Base-by-base conservation (phyloP, 805 yeast genomes). In the Barnettozyma wickerhamii region DNA sequence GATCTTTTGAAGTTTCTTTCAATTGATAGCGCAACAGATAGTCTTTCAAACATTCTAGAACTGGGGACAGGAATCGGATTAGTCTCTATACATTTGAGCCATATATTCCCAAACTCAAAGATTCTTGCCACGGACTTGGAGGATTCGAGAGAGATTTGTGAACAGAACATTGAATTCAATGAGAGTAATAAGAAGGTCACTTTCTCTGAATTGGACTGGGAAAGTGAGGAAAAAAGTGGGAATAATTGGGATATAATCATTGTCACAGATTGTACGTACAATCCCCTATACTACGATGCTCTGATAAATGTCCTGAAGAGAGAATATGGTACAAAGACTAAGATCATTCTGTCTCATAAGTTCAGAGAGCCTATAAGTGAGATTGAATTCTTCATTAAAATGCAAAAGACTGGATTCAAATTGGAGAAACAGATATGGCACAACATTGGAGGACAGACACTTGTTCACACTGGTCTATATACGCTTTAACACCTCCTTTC, bases 51-150 rank as follows among this genome's bases (percentile, higher is more conserved):
- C 3, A 51, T 68, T 3, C 39, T 69, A 10, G 74, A 69, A 42
- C 52, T 69, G 3, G 74, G 74, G 1, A 60, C 73, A 4, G 74
- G 74, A 1, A 66, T 71, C 35, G 74, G 74, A 1, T 46, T 67
- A 0, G 64, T 64, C 0, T 65, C 71, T 3, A 37, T 66, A 5
- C 54, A 58, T 6, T 30, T 68, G 19, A 48, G 54, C 17, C 55
- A 51, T 19, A 13, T 53, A 3, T 46, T 56, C 12, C 30, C 46
- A 3, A 35, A 46, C 7, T 35, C 58, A 10, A 21, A 24, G 3
- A 47, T 63, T 1, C 29, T 51, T 5, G 60, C 66, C 2, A 65
- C 73, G 0, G 74, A 69, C 42, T 48, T 68, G 3, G 53, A 48
- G 2, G 71, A 67, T 21, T 71, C 73, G 0, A 30, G 43, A 32